These are phyloP conservation scores for Caloboletus inedulis DNA, from an alignment of 1,284 basidiomycete genomes.

Conservation along the genomic window DNA sequence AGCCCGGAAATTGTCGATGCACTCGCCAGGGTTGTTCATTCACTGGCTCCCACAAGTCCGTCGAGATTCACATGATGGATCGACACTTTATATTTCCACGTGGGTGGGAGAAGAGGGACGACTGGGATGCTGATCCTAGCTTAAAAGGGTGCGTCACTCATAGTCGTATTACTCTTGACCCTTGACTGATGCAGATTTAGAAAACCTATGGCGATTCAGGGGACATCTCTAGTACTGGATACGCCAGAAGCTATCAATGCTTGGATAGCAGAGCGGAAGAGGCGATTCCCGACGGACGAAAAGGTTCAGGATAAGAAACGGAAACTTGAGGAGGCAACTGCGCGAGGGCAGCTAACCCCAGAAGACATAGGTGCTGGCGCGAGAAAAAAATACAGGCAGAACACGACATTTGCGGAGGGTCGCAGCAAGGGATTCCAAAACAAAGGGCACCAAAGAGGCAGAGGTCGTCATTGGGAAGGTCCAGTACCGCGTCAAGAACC, in stretches of 20 bases:
- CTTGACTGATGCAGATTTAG: conserved; percentile 34
- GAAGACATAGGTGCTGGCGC: conserved; percentile 41
- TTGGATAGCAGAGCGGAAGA: conserved; percentile 87
- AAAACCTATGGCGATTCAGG: conserved; percentile 74
- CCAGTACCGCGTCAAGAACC: conserved; percentile 31
- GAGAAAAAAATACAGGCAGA: conserved; percentile 37
- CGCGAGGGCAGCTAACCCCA: conserved; percentile 69
- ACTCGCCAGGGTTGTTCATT: conserved; percentile 69
- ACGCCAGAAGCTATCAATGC: conserved; percentile 77
- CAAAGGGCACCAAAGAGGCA: conserved; percentile 24
- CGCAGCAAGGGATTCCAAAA: conserved; percentile 5
- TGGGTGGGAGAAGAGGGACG: conserved; percentile 66
- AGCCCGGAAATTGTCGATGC: conserved; percentile 61
- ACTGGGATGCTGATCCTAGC: conserved; percentile 76
- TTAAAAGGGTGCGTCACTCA: conserved; percentile 55
- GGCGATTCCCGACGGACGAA: conserved; percentile 72
- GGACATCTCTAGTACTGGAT: conserved; percentile 74
- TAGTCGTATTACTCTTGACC: background rate
- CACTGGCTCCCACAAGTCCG: conserved; percentile 67
- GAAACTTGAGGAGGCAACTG: conserved; percentile 70
- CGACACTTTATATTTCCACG: conserved; percentile 81
- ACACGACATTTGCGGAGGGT: conserved; percentile 4
- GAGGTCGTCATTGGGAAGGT: conserved; percentile 33
- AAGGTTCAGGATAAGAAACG: conserved; percentile 75
- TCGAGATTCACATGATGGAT: conserved; percentile 88